Conservation (phyloP, 192 early-diverging fungal species). For the Backusella psychrophila region DNA sequence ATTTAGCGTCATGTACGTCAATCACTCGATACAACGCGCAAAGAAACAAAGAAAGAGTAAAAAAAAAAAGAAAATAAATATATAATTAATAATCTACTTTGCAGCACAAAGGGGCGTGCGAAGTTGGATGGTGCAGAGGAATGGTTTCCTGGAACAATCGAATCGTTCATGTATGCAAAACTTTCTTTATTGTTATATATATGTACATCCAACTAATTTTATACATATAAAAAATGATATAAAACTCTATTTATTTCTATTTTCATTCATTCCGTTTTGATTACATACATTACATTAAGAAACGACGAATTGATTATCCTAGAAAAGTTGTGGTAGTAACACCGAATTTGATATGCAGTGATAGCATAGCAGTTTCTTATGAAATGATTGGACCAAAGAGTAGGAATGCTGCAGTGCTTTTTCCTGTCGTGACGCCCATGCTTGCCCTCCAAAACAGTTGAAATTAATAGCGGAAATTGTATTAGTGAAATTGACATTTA, state of each 20-base stretch:
- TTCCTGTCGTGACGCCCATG: not conserved
- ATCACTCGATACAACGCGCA: not conserved
- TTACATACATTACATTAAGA: not conserved
- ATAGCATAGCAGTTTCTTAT: not conserved
- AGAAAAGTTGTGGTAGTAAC: not conserved
- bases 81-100: constrained; percentile 2
- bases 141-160: not conserved
- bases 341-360: not conserved
- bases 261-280: not conserved
- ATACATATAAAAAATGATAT: not conserved
- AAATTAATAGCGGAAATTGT: constrained; percentile 3
- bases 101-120: not conserved
- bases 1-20: not conserved
- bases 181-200: not conserved
- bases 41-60: not conserved
- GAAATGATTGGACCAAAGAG: not conserved
- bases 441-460: constrained; percentile 1
- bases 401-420: constrained; percentile 1
- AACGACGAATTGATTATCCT: not conserved
- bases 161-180: not conserved
- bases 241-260: not conserved
- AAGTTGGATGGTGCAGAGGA: not conserved
- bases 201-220: not conserved
- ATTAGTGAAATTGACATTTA: not conserved
- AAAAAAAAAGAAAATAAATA: not conserved